Percentiles rank a stretch among this genome's conserved stretches.
phyloP scores from a whole-genome alignment of 352 stramenopile species.

The Globisporangium yorkense region DNA sequence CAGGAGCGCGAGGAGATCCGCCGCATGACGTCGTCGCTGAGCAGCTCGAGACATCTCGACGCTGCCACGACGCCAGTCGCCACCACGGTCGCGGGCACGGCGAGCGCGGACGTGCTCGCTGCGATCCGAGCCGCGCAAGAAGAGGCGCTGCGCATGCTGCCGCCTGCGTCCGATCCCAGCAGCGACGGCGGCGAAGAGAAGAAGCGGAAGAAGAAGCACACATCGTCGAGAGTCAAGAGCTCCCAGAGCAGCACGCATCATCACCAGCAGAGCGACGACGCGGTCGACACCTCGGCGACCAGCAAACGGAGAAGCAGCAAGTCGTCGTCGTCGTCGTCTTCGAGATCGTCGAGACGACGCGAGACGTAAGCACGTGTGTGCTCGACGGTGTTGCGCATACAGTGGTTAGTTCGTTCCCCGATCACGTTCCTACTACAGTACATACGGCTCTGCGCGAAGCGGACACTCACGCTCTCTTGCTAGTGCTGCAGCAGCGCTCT shows the following conservation, averaged over 20 bases:
- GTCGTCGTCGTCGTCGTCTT: not conserved
- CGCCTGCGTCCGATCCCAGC: not conserved
- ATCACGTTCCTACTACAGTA: too few relatives aligned
- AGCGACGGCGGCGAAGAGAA: not conserved
- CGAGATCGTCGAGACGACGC: not conserved
- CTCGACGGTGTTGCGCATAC: too few relatives aligned
- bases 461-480: too few relatives aligned
- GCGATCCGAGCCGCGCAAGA: slow-evolving; percentile 64
- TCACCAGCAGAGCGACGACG: not conserved
- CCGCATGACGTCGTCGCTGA: slow-evolving; percentile 24
- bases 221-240: not conserved
- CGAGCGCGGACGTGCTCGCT: slow-evolving; percentile 48
- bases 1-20: slow-evolving; percentile 43
- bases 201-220: not conserved
- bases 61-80: not conserved
- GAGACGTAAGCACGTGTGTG: not conserved
- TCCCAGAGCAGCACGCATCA: not conserved
- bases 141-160: slow-evolving; percentile 60
- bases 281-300: not conserved
- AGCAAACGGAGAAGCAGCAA: not conserved
- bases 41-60: slow-evolving; percentile 2
- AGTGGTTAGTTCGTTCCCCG: too few relatives aligned
- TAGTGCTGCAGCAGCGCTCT: slow-evolving; percentile 7
- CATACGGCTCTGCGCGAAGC: too few relatives aligned
- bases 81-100: slow-evolving; percentile 1